Base-by-base conservation (phyloP, 1,284 basidiomycete species). In the Moesziomyces globuligerus region DNA sequence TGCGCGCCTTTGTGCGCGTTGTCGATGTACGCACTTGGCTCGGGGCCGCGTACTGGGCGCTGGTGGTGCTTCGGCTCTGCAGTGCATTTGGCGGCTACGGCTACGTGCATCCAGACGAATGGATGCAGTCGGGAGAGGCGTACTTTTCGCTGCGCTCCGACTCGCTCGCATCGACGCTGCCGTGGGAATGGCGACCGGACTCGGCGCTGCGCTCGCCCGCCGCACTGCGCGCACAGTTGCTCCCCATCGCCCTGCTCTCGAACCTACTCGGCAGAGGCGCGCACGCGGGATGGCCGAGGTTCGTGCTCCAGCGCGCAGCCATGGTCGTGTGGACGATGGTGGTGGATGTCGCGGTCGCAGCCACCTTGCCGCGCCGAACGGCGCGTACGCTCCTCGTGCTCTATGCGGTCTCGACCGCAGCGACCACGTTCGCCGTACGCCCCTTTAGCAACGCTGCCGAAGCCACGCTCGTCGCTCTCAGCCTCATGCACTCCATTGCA, bases 101-200 rank as follows among this genome's bases (percentile, higher is more conserved):
- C 34, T 65, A 68, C 48, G 79, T 83, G 25, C 83, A 83, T 57
- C 83, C 83, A 3, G 83, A 83, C 58, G 83, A 83, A 56, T 77
- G 77, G 69, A 82, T 83, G 55, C 83, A 83, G 64, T 78, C 72
- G 24, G 71, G 81, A 10, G 83, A 83, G 26, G 42, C 81, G 0
- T 75, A 70, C 47, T 60, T 71, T 32, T 69, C 3, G 66, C 18
- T 5, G 50, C 28, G 21, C 17, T 1, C 0, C 36, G 0, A 10
- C 32, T 3, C 25, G 40, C 4, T 48, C 23, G 46, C 54, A 2
- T 40, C 37, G 1, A 28, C 20, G 6, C 8, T 64, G 1, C 43
- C 67, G 8, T 70, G 67, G 67, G 67, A 70, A 56, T 70, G 67
- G 67, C 21, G 25, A 11, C 60, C 67, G 9, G 36, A 53, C 6